Conservation (phyloP, 2,329 filamentous ascomycete genomes). For the Emmonsiellopsis sp. region DNA sequence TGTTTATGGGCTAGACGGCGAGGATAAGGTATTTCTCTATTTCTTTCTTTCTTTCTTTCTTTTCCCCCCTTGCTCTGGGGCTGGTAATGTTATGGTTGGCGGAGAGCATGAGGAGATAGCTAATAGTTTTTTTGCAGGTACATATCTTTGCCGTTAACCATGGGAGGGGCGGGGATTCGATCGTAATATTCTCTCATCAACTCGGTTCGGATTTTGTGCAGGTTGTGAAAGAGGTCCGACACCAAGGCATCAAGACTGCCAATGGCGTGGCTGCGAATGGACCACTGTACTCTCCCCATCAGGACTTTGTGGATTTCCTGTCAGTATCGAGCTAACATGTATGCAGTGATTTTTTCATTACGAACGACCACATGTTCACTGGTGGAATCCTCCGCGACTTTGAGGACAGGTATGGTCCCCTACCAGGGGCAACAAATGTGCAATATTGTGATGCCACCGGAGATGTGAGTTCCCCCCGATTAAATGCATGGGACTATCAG, state of each 20-base stretch:
- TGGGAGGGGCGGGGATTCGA: not conserved
- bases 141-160: not conserved
- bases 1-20: not conserved
- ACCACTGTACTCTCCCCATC: not conserved
- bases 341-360: not conserved
- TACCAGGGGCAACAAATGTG: not conserved
- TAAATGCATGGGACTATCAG: too few species aligned
- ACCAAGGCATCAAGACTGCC: not conserved
- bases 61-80: too few species aligned
- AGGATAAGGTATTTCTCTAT: too few species aligned
- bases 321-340: too few species aligned
- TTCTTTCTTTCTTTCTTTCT: too few species aligned
- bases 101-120: not conserved
- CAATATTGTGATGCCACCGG: not conserved
- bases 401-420: not conserved
- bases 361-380: not conserved
- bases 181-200: not conserved
- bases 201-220: not conserved
- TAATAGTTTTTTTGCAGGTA: not conserved
- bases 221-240: not conserved
- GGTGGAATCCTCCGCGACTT: not conserved
- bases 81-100: too few species aligned
- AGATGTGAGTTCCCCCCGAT: not conserved
- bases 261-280: not conserved
- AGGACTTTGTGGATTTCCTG: not conserved